Base-by-base conservation (phyloP, 768 basidiomycete genomes). In the Hypholoma fasciculare region DNA sequence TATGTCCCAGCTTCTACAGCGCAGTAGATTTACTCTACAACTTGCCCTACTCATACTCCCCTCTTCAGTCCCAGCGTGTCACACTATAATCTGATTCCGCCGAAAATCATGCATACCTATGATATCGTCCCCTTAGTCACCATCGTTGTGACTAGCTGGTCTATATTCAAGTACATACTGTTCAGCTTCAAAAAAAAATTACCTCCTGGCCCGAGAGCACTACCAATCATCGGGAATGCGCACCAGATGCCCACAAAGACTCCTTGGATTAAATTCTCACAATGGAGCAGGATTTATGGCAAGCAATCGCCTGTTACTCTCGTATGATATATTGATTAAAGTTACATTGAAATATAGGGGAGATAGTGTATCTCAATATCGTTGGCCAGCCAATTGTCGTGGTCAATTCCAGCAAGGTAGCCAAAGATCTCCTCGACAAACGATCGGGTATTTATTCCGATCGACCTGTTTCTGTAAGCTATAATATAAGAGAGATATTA, bases 261-360 rank as follows among this genome's bases (percentile, higher is more conserved):
- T 17, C 61, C 61, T 19, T 69, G 68, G 68, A 42, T 58, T 26
- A 56, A 49, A 14, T 66, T 64, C 30, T 58, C 63, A 19, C 56
- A 61, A 49, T 66, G 63, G 66, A 51, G 55, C 27, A 63, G 65
- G 37, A 56, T 43, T 17, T 67, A 65, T 55, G 62, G 66, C 62
- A 26, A 16, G 60, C 55, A 34, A 17, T 30, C 14, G 13, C 2
- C 34, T 49, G 13, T 42, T 27, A n/a, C 26, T 36, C 37, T 42
- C 55, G 37, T 23, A 26, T 13, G 2, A 49, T 37, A 7, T 7
- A 11, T 12, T 9, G 39, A 13, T 37, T 23, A 1, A 42, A 37
- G 4, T 17, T 11, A 11, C 11, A 16, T 9, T 9, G 12, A 34
- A 16, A 14, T 52, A 14, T 52, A 80, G 78, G 79, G 42, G 72